Percentiles rank a stretch among this genome's conserved stretches.
Conservation (phyloP, 2,329 filamentous ascomycete species). For the Claviceps arundinis region DNA sequence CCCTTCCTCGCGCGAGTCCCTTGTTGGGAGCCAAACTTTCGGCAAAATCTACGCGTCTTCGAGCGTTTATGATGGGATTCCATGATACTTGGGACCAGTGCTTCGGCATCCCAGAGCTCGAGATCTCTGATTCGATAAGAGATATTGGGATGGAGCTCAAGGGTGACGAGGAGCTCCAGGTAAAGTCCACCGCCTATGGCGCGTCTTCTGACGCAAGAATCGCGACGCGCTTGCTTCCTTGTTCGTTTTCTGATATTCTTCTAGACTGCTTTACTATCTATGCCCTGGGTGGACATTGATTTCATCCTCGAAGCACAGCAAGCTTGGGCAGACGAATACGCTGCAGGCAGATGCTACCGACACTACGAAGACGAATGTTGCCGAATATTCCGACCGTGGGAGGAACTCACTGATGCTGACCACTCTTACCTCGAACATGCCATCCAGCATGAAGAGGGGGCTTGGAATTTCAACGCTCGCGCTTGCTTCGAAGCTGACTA, state of each 20-base stretch:
- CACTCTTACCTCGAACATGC: conserved; percentile 5
- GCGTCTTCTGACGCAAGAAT: neutral
- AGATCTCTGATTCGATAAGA: neutral
- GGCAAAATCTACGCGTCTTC: conserved; percentile 21
- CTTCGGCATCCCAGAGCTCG: conserved; percentile 14
- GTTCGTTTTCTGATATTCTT: neutral
- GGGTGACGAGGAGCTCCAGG: conserved; percentile 31
- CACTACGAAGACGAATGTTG: no score
- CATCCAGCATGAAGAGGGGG: conserved; percentile 13
- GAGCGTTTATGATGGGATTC: conserved; percentile 23
- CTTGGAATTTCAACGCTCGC: conserved; percentile 19
- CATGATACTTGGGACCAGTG: conserved; percentile 25
- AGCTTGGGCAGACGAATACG: conserved; percentile 29
- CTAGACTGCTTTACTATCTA: conserved; percentile 31
- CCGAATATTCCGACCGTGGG: no score
- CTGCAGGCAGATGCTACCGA: conserved; percentile 17
- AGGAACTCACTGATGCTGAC: no score
- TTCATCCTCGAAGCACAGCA: conserved; percentile 35
- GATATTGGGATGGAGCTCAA: conserved; percentile 2
- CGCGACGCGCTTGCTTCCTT: neutral
- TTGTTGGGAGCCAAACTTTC: conserved; percentile 35
- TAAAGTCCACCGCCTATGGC: conserved; percentile 13
- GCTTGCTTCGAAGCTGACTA: conserved; percentile 26
- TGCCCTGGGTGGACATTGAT: conserved; percentile 30
- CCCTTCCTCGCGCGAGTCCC: conserved; percentile 30